phyloP scores from a whole-genome alignment of 2,329 filamentous ascomycete species.

The Sarocladium brachiariae region DNA sequence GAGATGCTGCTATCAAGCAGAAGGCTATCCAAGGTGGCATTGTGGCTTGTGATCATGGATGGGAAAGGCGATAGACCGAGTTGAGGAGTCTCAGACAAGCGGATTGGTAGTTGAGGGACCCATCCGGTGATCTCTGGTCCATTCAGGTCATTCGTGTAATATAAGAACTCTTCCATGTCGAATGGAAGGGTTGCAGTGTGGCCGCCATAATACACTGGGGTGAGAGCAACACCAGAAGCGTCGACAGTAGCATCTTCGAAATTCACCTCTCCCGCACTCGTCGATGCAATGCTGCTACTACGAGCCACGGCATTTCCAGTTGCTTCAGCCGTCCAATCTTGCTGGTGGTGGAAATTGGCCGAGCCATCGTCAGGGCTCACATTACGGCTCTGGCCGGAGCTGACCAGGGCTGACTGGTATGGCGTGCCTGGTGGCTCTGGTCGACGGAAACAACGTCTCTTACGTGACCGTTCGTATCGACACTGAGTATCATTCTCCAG shows the following conservation, averaged over 20 bases:
- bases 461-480: not conserved
- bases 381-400: no score
- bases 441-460: not conserved
- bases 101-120: not conserved
- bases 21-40: not conserved
- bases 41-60: not conserved
- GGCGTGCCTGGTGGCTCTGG: no score
- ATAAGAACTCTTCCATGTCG: not conserved
- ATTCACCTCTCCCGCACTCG: no score
- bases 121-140: not conserved
- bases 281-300: not conserved
- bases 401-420: no score
- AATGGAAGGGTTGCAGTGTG: not conserved
- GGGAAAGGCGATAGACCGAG: not conserved
- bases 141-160: not conserved
- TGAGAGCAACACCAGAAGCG: not conserved
- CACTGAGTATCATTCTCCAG: not conserved
- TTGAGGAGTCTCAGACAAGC: not conserved
- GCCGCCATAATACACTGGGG: not conserved
- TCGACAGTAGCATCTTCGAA: not conserved
- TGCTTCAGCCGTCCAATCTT: not conserved
- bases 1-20: not conserved
- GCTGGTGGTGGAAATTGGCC: no score
- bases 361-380: no score
- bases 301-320: not conserved